These are phyloP conservation scores for Mimosa bimucronata DNA, from an alignment of 306 rosid genomes.

Conservation along the genomic window DNA sequence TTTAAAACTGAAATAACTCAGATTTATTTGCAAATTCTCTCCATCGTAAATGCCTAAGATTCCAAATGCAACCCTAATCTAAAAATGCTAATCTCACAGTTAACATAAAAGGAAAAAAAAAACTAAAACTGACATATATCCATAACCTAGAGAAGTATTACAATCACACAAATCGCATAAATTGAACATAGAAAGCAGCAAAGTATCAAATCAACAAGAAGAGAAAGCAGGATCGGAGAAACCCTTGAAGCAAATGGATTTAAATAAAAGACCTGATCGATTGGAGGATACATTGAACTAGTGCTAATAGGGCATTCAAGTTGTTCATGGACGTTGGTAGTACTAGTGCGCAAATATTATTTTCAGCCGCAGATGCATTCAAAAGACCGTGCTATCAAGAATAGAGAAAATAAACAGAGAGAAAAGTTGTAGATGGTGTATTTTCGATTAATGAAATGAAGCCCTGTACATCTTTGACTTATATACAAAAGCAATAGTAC, in stretches of 20 bases:
- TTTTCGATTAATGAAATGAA: no score
- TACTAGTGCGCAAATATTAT: no score
- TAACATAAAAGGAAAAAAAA: background rate
- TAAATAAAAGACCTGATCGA: slow-evolving; percentile 57
- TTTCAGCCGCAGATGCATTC: no score
- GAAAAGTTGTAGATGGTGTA: no score
- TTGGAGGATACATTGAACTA: slow-evolving; percentile 75
- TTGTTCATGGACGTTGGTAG: slow-evolving; percentile 60
- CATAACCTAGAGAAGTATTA: background rate
- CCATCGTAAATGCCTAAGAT: background rate
- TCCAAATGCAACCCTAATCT: background rate
- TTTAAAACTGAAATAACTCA: slow-evolving; percentile 8
- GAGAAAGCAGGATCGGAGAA: background rate
- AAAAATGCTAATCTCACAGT: background rate
- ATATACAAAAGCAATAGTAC: no score
- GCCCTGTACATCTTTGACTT: no score
- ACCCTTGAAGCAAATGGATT: slow-evolving; percentile 29
- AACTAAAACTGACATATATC: no score
- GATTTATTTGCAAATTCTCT: slow-evolving; percentile 8
- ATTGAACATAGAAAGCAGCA: background rate
- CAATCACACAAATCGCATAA: slow-evolving; percentile 23
- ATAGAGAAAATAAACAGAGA: no score
- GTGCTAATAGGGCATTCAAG: slow-evolving; percentile 76
- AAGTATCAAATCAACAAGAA: background rate
- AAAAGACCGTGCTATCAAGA: no score